These are phyloP conservation scores for Candida pseudoglaebosa DNA, from an alignment of 805 yeast genomes.

Conservation along the genomic window DNA sequence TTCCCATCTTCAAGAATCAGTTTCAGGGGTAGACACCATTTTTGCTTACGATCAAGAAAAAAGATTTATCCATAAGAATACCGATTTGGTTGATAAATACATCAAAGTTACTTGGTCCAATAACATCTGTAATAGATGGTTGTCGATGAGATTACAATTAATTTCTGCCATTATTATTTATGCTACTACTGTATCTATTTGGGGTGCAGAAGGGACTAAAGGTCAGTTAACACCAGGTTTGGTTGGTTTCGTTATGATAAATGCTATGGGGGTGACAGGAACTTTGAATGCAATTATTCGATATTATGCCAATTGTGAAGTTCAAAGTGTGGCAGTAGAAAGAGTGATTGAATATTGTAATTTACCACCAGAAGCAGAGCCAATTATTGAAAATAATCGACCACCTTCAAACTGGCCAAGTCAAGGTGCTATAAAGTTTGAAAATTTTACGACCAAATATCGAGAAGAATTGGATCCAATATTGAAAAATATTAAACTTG, in stretches of 20 bases:
- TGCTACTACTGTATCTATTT: constrained; percentile 22
- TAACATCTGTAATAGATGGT: constrained; percentile 29
- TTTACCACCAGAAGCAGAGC: constrained; percentile 41
- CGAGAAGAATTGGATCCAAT: constrained; percentile 81
- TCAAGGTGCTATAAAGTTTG: constrained; percentile 63
- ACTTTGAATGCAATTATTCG: constrained; percentile 29
- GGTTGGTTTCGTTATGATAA: constrained; percentile 36
- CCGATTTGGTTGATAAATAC: constrained; percentile 19
- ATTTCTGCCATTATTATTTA: constrained; percentile 30
- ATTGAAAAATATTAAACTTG: constrained; percentile 60
- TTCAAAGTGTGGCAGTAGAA: constrained; percentile 31
- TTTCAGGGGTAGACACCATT: constrained; percentile 33
- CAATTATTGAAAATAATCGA: constrained; percentile 27
- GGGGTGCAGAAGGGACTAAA: constrained; percentile 18
- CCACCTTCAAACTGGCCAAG: constrained; percentile 69
- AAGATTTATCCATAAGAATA: constrained; percentile 23
- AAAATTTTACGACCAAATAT: constrained; percentile 74
- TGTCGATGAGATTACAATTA: constrained; percentile 32
- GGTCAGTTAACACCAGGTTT: constrained; percentile 27
- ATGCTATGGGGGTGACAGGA: constrained; percentile 28
- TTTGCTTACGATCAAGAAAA: constrained; percentile 25
- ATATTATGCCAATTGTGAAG: constrained; percentile 32
- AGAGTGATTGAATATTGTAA: constrained; percentile 34
- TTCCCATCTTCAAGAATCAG: constrained; percentile 33
- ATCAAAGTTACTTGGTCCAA: constrained; percentile 17